phyloP scores from a whole-genome alignment of 2,329 filamentous ascomycete genomes.

The Hymenoscyphus albidus region DNA sequence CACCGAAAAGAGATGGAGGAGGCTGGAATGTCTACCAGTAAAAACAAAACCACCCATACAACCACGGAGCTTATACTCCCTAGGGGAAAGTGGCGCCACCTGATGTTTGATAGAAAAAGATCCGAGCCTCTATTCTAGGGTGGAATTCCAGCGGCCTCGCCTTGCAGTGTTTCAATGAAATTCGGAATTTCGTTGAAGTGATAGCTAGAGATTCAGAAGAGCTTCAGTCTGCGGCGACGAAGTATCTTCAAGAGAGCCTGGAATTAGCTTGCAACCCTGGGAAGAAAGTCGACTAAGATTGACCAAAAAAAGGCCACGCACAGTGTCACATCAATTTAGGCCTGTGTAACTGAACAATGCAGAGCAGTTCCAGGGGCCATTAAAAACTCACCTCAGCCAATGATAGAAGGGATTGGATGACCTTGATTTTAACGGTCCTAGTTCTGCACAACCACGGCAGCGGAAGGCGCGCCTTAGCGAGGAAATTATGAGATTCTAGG shows the following conservation, averaged over 20 bases:
- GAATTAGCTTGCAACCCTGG: slow-evolving; percentile 16
- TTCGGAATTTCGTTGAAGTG: neutral
- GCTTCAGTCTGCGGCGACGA: slow-evolving; percentile 12
- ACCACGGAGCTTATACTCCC: neutral
- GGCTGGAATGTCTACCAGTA: neutral
- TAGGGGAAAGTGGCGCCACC: neutral
- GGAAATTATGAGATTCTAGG: neutral
- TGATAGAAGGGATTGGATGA: slow-evolving; percentile 1
- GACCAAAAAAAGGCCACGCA: slow-evolving; percentile 8
- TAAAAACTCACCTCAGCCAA: slow-evolving; percentile 10
- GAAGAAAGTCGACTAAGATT: slow-evolving; percentile 5
- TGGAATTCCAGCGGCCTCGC: neutral
- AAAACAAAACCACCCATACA: slow-evolving; percentile 2
- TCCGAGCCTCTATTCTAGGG: neutral
- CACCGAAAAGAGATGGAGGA: neutral
- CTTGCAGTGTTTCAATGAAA: neutral
- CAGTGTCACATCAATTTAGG: slow-evolving; percentile 15
- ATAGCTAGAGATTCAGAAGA: neutral
- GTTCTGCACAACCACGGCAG: slow-evolving; percentile 7
- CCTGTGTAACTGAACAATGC: slow-evolving; percentile 16
- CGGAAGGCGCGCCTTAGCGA: slow-evolving; percentile 13
- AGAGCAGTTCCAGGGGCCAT: slow-evolving; percentile 11
- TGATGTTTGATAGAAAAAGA: neutral
- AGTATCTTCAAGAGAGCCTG: slow-evolving; percentile 18
- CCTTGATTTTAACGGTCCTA: slow-evolving; percentile 7